A percentile compares a stretch with the other conserved stretches of the same genome.
Evolutionary conservation across 1,139 yeast genomes (phyloP).

Genomic region (Debaryomyces coudertii): DNA sequence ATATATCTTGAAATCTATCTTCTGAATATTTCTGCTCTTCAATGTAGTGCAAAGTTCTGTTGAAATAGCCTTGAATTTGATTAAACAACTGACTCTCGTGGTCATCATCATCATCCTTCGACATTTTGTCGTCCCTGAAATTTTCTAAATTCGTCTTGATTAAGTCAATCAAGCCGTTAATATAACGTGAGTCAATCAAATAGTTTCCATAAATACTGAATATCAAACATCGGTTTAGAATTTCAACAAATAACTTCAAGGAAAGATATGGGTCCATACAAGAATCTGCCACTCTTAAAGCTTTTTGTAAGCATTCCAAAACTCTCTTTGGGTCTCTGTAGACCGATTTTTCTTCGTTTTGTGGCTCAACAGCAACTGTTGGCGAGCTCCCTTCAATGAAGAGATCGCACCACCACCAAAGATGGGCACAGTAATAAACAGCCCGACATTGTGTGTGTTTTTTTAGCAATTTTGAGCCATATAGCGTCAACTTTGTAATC

Average conservation of each 20-base stretch:
- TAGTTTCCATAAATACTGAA: conserved; percentile 83
- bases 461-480: conserved; percentile 84
- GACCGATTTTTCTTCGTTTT: conserved; percentile 19
- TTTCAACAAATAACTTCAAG: conserved; percentile 83
- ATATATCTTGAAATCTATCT: conserved; percentile 55
- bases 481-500: conserved; percentile 82
- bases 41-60: conserved; percentile 69
- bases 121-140: conserved; percentile 35
- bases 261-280: conserved; percentile 85
- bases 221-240: conserved; percentile 80
- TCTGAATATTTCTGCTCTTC: conserved; percentile 66
- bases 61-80: conserved; percentile 47
- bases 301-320: conserved; percentile 56
- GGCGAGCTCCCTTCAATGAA: conserved; percentile 32
- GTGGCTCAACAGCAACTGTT: conserved; percentile 13
- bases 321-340: conserved; percentile 48
- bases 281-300: conserved; percentile 88
- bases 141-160: conserved; percentile 75
- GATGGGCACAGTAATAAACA: conserved; percentile 82
- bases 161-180: conserved; percentile 84
- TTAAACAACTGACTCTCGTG: conserved; percentile 40
- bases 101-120: conserved; percentile 35
- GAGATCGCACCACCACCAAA: conserved; percentile 88
- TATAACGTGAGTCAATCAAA: conserved; percentile 69
- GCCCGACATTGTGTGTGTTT: conserved; percentile 95